Percentiles rank a stretch among this genome's conserved stretches.
Evolutionary conservation across 768 basidiomycete species (phyloP).

Genomic region (Terana coerulea): DNA sequence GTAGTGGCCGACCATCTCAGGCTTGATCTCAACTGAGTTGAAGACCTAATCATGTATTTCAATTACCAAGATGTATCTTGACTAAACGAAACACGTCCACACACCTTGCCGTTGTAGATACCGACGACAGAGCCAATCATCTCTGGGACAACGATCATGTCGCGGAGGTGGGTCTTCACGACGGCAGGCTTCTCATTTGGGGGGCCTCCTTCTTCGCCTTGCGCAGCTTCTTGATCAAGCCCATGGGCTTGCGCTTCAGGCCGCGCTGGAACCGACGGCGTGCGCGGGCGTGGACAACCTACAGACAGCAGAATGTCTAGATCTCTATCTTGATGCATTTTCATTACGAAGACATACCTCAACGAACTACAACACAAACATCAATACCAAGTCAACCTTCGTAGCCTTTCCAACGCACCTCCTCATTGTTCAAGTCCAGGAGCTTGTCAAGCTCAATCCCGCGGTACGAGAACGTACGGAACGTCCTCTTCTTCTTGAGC

Average conservation of each 20-base stretch:
- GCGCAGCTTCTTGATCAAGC: slow-evolving; percentile 98
- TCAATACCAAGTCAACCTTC: slow-evolving; percentile 1
- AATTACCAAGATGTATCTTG: not conserved
- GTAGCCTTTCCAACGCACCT: slow-evolving; percentile 50
- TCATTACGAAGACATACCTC: slow-evolving; percentile 50
- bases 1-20: slow-evolving; percentile 99
- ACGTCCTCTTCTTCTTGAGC: slow-evolving; percentile 97
- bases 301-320: slow-evolving; percentile 5
- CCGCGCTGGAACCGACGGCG: slow-evolving; percentile 99
- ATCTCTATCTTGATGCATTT: not conserved
- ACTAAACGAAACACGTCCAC: slow-evolving; percentile 17
- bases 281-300: slow-evolving; percentile 98
- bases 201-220: slow-evolving; percentile 99
- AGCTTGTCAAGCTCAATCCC: slow-evolving; percentile 98
- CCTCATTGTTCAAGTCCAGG: slow-evolving; percentile 93
- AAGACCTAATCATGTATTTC: slow-evolving; percentile 57
- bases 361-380: slow-evolving; percentile 67
- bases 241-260: slow-evolving; percentile 97
- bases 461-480: slow-evolving; percentile 98
- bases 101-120: slow-evolving; percentile 96
- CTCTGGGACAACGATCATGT: slow-evolving; percentile 99
- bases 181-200: slow-evolving; percentile 98
- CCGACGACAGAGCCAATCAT: slow-evolving; percentile 99
- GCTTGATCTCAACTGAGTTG: slow-evolving; percentile 98
- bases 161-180: slow-evolving; percentile 98